phyloP scores from a whole-genome alignment of 208 protist genomes.

The Wallacemonas sp. region DNA sequence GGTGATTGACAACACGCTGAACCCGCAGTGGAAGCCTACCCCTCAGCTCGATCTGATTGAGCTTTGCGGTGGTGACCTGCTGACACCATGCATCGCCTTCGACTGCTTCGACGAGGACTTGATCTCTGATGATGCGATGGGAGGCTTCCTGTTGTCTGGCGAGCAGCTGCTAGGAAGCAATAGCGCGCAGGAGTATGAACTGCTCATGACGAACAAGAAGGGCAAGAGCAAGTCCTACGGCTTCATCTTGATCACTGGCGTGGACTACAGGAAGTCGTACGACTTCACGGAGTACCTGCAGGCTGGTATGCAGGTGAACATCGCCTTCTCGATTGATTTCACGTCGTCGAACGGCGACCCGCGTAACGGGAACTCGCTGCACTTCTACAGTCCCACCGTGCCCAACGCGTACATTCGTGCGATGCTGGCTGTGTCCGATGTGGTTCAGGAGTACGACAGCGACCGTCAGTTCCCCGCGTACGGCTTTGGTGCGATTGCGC shows the following conservation, averaged over 20 bases:
- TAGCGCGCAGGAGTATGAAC: slow-evolving; percentile 12
- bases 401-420: too few species aligned
- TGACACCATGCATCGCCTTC: slow-evolving; percentile 18
- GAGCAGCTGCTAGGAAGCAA: slow-evolving; percentile 18
- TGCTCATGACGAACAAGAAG: slow-evolving; percentile 23
- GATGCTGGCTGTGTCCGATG: too few species aligned
- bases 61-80: slow-evolving; percentile 32
- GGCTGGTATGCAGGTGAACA: slow-evolving; percentile 53
- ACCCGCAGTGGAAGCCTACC: slow-evolving; percentile 38
- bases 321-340: slow-evolving; percentile 80
- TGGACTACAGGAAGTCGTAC: slow-evolving; percentile 15
- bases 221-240: slow-evolving; percentile 34
- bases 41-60: slow-evolving; percentile 26
- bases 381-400: slow-evolving; percentile 49
- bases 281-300: slow-evolving; percentile 68
- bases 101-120: slow-evolving; percentile 33
- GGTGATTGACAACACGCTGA: slow-evolving; percentile 30
- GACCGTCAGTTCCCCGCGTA: too few species aligned
- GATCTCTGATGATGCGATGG: slow-evolving; percentile 23
- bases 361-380: slow-evolving; percentile 49
- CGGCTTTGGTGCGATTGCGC: too few species aligned
- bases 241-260: slow-evolving; percentile 22
- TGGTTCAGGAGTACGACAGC: too few species aligned
- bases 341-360: slow-evolving; percentile 62
- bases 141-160: slow-evolving; percentile 22